Percentiles rank a stretch among this genome's conserved stretches.
These are phyloP conservation scores for Raddia distichophylla DNA, from an alignment of 176 grass and related monocot genomes.

Conservation along the genomic window DNA sequence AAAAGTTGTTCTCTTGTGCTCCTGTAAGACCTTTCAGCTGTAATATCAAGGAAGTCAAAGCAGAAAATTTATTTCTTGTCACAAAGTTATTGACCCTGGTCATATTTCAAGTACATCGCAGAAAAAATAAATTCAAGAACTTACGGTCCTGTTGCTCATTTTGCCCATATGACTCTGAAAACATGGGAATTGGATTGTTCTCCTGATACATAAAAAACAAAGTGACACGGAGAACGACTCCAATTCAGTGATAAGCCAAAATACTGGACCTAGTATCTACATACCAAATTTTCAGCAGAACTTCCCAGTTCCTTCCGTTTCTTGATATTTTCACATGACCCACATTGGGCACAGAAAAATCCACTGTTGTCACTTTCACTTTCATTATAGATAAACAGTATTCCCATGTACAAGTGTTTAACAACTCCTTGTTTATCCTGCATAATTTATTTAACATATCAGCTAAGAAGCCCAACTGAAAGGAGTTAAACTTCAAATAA, in stretches of 20 bases:
- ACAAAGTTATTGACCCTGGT: neutral
- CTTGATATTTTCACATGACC: constrained; percentile 75
- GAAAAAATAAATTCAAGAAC: constrained; percentile 24
- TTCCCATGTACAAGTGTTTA: constrained; percentile 90
- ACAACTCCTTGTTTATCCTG: constrained; percentile 93
- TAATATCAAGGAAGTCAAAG: constrained; percentile 51
- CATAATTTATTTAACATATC: constrained; percentile 44
- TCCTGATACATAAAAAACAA: constrained; percentile 62
- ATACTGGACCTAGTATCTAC: neutral
- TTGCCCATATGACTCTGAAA: constrained; percentile 51
- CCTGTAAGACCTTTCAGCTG: constrained; percentile 60
- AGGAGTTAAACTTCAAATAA: constrained; percentile 19
- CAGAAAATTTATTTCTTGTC: constrained; percentile 16
- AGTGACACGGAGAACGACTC: constrained; percentile 22
- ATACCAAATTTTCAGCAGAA: constrained; percentile 56
- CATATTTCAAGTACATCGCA: constrained; percentile 8
- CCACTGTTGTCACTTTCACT: constrained; percentile 76
- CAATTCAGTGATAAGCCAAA: constrained; percentile 30
- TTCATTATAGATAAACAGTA: constrained; percentile 85
- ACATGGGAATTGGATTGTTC: constrained; percentile 56
- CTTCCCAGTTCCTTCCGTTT: constrained; percentile 50
- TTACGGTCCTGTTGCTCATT: constrained; percentile 58
- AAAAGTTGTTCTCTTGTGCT: constrained; percentile 76
- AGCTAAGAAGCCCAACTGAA: constrained; percentile 11
- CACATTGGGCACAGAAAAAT: constrained; percentile 81